phyloP scores from a whole-genome alignment of 768 basidiomycete genomes.

The Leccinum incarnatum region DNA sequence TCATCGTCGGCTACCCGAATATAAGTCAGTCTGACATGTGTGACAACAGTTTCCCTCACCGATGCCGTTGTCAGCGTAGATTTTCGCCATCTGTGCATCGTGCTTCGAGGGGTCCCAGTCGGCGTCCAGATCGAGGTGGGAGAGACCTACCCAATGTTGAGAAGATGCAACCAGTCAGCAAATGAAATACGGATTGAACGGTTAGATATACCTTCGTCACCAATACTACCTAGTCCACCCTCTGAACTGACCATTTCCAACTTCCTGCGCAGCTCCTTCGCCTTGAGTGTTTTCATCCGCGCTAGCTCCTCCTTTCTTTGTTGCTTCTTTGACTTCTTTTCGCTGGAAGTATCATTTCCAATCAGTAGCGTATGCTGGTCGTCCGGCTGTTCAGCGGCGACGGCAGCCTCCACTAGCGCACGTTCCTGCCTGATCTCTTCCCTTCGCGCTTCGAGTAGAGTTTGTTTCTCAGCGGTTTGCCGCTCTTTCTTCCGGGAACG shows the following conservation, averaged over 20 bases:
- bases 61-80: conserved; percentile 57
- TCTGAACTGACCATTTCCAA: conserved; percentile 70
- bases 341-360: conserved; percentile 66
- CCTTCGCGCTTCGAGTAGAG: conserved; percentile 80
- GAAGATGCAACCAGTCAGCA: background rate
- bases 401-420: conserved; percentile 55
- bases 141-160: conserved; percentile 43
- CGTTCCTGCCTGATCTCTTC: conserved; percentile 77
- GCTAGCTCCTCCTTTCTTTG: conserved; percentile 68
- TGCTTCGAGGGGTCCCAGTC: conserved; percentile 91
- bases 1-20: conserved; percentile 26
- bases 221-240: conserved; percentile 50
- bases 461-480: conserved; percentile 61
- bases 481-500: conserved; percentile 73
- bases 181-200: background rate
- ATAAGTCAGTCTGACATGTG: background rate
- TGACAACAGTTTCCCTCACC: conserved; percentile 16
- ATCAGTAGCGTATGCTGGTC: conserved; percentile 30
- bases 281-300: conserved; percentile 79
- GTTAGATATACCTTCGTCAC: conserved; percentile 21
- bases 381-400: conserved; percentile 67
- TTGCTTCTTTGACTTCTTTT: conserved; percentile 20
- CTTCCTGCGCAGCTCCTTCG: conserved; percentile 75
- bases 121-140: conserved; percentile 79
- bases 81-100: conserved; percentile 73